Base-by-base conservation (phyloP, 352 stramenopile species). In the Halophytophthora batemanensis region DNA sequence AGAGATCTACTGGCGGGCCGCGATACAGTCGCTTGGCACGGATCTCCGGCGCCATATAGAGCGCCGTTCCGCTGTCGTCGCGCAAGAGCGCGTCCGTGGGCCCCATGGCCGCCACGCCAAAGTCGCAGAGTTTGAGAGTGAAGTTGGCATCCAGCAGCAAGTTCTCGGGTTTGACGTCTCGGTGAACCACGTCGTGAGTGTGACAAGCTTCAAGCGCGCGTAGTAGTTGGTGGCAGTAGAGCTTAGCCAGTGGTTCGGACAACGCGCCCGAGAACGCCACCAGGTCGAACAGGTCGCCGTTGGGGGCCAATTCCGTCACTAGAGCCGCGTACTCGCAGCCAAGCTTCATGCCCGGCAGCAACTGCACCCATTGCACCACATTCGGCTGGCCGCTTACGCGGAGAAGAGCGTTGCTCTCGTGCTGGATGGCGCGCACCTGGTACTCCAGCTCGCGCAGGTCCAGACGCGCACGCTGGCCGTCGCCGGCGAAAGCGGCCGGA, bases 121-220 rank as follows among this genome's bases (percentile, higher is more conserved):
- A 98, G 59, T 98, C 93, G 17, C 84, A 93, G 8, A 98, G 61
- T 57, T 98, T 97, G 54, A 97, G 66, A 8, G 69, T 74, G 56
- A 80, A 86, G 19, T 78, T 61, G 18, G 70, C 61, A 56, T 95
- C 83, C 40, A 97, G 62, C 33, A 97, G 67, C 19, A 97, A 61
- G 52, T 97, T 97, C 61, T 97, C 90, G 4, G 87, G 90, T 66
- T 96, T 96, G 28, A 97, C 65, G 58, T 97, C 89, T 34, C 89
- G 82, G 47, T 96, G 86, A 34, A 87, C 71, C 18, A 96, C 73
- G 36, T 82, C 79, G 14, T 64, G 72, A 21, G 52, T 53, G 61
- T 96, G 86, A 52, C 86, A 96, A 12, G 68, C 77, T 40, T 84
- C 61, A 36, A 96, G 59, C 19, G 77, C 87, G 7, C 50, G 62